Percentiles rank a stretch among this genome's conserved stretches.
Conservation (phyloP, 2,329 filamentous ascomycete genomes). For the Aspergillus persii region DNA sequence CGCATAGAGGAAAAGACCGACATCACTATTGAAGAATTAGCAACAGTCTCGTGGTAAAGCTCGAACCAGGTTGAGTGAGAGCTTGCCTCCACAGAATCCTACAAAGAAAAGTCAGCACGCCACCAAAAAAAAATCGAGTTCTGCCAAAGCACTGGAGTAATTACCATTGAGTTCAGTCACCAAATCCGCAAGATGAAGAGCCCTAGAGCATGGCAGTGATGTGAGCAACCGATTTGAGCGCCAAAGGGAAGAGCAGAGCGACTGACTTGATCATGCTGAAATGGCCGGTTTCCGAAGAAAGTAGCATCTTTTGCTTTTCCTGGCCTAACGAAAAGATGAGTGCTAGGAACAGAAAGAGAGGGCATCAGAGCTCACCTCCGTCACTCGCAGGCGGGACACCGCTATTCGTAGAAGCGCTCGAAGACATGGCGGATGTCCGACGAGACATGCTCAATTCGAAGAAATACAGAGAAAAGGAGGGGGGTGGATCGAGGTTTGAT, state of each 20-base stretch:
- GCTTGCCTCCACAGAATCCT: conserved; percentile 52
- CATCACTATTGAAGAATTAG: conserved; percentile 60
- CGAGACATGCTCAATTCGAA: conserved; percentile 37
- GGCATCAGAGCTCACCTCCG: conserved; percentile 30
- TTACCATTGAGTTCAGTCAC: conserved; percentile 51
- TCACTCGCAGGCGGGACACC: conserved; percentile 29
- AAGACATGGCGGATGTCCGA: conserved; percentile 36
- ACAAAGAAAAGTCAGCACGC: not conserved
- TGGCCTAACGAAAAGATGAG: conserved; percentile 35
- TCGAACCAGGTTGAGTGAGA: conserved; percentile 2
- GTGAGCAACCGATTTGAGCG: conserved; percentile 9
- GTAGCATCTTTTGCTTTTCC: conserved; percentile 50
- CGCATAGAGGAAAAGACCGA: conserved; percentile 93
- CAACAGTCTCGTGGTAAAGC: not conserved
- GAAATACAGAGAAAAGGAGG: conserved; percentile 6
- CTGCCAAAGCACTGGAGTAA: not conserved
- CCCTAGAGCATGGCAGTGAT: conserved; percentile 29
- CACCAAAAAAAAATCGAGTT: not conserved
- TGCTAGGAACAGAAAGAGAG: conserved; percentile 4
- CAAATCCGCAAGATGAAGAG: conserved; percentile 50
- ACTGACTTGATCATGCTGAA: conserved; percentile 51
- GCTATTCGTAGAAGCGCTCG: conserved; percentile 29
- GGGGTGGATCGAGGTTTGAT: not conserved
- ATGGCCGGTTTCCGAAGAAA: conserved; percentile 48
- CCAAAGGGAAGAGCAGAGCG: conserved; percentile 3